A percentile compares a stretch with the other conserved stretches of the same genome.
These are phyloP conservation scores for Umbelopsis ramanniana DNA, from an alignment of 192 early-diverging fungal genomes.

Conservation along the genomic window DNA sequence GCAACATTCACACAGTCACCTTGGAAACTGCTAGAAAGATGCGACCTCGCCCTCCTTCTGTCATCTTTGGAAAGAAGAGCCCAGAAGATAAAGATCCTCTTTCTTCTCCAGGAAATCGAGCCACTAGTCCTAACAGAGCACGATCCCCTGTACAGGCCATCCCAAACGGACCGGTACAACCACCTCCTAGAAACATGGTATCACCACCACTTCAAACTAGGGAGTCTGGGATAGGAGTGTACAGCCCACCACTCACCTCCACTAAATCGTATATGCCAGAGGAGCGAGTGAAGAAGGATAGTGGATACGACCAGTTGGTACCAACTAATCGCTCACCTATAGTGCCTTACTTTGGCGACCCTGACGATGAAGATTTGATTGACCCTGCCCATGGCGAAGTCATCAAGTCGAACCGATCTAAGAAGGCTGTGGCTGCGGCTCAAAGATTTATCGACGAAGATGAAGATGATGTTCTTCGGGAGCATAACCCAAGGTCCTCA, in stretches of 20 bases:
- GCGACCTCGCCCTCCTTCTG: constrained; percentile 54
- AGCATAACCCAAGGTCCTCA: not conserved
- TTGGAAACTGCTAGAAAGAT: constrained; percentile 55
- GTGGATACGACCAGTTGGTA: constrained; percentile 4
- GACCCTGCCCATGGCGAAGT: constrained; percentile 16
- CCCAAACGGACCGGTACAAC: constrained; percentile 1
- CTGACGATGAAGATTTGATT: constrained; percentile 19
- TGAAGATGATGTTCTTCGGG: constrained; percentile 6
- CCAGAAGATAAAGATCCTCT: constrained; percentile 18
- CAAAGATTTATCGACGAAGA: constrained; percentile 12
- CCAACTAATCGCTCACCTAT: constrained; percentile 4
- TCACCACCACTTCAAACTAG: constrained; percentile 15
- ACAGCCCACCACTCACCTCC: not conserved
- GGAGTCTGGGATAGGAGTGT: not conserved
- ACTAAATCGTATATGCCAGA: not conserved
- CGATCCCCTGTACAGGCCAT: constrained; percentile 5
- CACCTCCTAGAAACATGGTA: constrained; percentile 8
- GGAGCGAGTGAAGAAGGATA: constrained; percentile 10
- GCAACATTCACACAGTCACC: constrained; percentile 55
- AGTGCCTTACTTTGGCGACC: constrained; percentile 14
- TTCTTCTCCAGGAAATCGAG: not conserved
- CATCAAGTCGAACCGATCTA: not conserved
- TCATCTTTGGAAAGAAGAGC: constrained; percentile 32
- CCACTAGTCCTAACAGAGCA: constrained; percentile 1
- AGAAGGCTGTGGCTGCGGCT: constrained; percentile 4